Conservation (phyloP, 2,329 filamentous ascomycete species). For the Helminthosporium solani region DNA sequence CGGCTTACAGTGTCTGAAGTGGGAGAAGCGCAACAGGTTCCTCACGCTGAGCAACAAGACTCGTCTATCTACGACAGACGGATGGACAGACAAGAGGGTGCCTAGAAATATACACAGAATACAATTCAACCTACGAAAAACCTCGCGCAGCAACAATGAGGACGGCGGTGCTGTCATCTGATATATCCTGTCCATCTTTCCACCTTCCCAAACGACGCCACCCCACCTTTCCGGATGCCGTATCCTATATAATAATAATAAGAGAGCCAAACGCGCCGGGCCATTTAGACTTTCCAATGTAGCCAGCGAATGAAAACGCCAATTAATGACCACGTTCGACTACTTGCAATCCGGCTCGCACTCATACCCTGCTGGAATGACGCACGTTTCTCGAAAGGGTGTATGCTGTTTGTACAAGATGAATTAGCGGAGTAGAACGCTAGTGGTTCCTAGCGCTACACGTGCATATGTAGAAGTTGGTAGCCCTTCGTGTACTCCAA, state of each 20-base stretch:
- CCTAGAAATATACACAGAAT: background rate
- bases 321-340: constrained; percentile 23
- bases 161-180: background rate
- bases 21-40: too few species aligned
- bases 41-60: too few species aligned
- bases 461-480: background rate
- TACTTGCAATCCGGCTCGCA: constrained; percentile 9
- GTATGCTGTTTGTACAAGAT: constrained; percentile 19
- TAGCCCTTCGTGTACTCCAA: background rate
- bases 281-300: constrained; percentile 1
- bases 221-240: background rate
- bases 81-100: too few species aligned
- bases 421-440: background rate
- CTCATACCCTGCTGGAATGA: background rate
- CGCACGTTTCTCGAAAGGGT: background rate
- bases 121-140: background rate
- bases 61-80: too few species aligned
- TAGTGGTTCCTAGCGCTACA: constrained; percentile 2
- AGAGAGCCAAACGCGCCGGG: constrained; percentile 7
- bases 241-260: background rate
- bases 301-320: constrained; percentile 31
- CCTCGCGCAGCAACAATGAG: background rate
- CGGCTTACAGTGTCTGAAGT: too few species aligned
- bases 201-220: background rate
- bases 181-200: background rate